Evolutionary conservation across 768 basidiomycete species (phyloP), one percentile per base, ranked within the genome.

Genomic region (Macrolepiota albuminosa): DNA sequence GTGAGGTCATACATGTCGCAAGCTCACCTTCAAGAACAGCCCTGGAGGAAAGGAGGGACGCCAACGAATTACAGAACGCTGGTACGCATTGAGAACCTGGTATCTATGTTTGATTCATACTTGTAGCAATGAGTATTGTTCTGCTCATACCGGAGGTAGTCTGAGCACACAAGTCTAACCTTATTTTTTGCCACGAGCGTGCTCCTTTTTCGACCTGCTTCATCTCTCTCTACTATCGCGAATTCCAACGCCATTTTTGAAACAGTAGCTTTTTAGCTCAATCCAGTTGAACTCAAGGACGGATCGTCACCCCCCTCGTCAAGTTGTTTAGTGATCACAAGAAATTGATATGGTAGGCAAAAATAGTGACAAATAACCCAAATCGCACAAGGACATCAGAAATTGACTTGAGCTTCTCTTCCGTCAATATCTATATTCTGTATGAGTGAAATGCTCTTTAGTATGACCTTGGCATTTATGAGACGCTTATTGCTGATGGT

Each of bases 31-130:
- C 84, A 6, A 90, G 72, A 3, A 85, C 80, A 16, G 87, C 87
- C 63, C 87, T 76, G 7, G 87, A 87, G 0, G 88, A 84, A 21
- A 89, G 66, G 31, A 89, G 72, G 0, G 84, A 77, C 0, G 86
- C 82, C 2, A 89, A 70, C 0, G 87, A 86, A 65, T 83, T 88
- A 66, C 85, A 88, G 63, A 87, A 88, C 3, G 86, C 84, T 69
- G 88, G 88, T 4, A 86, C 0, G 84, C 84, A 62, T 89, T 88
- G 63, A 82, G 78, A 14, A 84, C 72, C 67, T 89, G 87, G 64
- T 87, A 89, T 60, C 86, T 88, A 64, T 10, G n/a, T 13, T 39
- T 57, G 34, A 60, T 67, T 58, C 47, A 49, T 56, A 26, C 29
- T 31, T n/a, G 48, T 21, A 21, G 21, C 53, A 57, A 18, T 56